Percentiles rank a stretch among this genome's conserved stretches.
These are phyloP conservation scores for Pythium chondricola DNA, from an alignment of 352 stramenopile species.

Conservation along the genomic window DNA sequence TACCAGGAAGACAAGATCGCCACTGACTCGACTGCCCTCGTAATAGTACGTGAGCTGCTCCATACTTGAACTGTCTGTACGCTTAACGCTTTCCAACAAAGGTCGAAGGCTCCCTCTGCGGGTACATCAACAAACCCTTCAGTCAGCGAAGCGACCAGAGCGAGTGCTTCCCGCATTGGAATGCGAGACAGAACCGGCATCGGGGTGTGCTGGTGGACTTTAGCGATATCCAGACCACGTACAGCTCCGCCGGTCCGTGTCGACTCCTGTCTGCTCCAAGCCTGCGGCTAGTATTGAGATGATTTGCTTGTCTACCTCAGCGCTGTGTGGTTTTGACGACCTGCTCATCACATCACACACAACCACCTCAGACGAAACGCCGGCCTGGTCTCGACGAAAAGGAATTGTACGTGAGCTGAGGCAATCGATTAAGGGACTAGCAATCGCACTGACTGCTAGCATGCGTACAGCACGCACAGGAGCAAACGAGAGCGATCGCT, in stretches of 20 bases:
- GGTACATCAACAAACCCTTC: conserved; percentile 63
- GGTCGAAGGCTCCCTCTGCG: conserved; percentile 64
- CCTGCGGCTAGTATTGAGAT: too few relatives aligned
- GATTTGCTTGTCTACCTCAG: conserved; percentile 15
- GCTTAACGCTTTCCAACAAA: too few relatives aligned
- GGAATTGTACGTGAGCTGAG: conserved; percentile 6
- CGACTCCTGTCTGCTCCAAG: too few relatives aligned
- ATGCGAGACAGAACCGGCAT: conserved; percentile 32
- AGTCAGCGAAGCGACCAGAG: conserved; percentile 26
- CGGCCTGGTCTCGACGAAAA: conserved; percentile 19
- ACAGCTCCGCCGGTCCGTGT: conserved; percentile 36
- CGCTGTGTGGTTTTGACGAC: conserved; percentile 54
- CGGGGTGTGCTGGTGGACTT: conserved; percentile 56
- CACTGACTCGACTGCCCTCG: conserved; percentile 27
- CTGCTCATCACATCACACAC: conserved; percentile 10
- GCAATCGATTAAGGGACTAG: not conserved
- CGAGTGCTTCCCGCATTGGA: conserved; percentile 45
- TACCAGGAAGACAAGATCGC: conserved; percentile 54
- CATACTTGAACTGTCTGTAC: too few relatives aligned
- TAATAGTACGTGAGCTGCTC: conserved; percentile 29
- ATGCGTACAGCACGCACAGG: conserved; percentile 26
- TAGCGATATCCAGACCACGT: conserved; percentile 54
- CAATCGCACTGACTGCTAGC: not conserved
- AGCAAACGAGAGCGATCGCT: conserved; percentile 22
- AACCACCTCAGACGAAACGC: not conserved